Conservation (phyloP, 2,329 filamentous ascomycete genomes). For the Aureobasidium sp. region DNA sequence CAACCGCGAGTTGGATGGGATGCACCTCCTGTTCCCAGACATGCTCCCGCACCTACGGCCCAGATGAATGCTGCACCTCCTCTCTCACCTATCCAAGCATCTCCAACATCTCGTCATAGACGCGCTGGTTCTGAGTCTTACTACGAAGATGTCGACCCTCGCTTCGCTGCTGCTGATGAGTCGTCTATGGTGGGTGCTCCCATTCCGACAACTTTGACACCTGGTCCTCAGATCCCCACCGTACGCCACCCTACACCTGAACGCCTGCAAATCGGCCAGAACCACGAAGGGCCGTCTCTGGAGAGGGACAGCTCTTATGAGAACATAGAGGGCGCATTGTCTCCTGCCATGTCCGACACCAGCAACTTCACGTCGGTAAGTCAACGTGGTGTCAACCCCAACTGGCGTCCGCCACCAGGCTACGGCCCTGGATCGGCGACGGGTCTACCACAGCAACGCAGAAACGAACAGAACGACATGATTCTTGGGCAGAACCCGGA, state of each 20-base stretch:
- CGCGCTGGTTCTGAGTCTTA: conserved; percentile 49
- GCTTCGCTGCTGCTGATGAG: conserved; percentile 56
- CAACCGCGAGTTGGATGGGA: conserved; percentile 40
- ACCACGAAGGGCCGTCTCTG: conserved; percentile 19
- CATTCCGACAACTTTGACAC: conserved; percentile 11
- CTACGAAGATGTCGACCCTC: conserved; percentile 89
- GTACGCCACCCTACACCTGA: conserved; percentile 13
- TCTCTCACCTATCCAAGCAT: conserved; percentile 20
- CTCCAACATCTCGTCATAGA: conserved; percentile 19
- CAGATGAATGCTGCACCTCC: conserved; percentile 18
- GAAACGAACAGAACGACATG: conserved; percentile 53
- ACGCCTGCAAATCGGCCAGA: neutral
- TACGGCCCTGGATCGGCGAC: conserved; percentile 7
- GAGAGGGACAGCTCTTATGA: conserved; percentile 48
- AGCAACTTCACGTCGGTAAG: conserved; percentile 87
- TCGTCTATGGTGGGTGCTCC: conserved; percentile 19
- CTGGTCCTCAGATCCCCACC: conserved; percentile 17
- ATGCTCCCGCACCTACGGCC: conserved; percentile 13
- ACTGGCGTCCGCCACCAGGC: conserved; percentile 58
- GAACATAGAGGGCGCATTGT: conserved; percentile 55
- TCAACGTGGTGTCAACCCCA: conserved; percentile 79
- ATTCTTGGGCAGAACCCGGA: conserved; percentile 76
- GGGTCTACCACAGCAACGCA: conserved; percentile 31
- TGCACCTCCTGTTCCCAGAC: conserved; percentile 11
- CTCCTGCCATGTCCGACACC: conserved; percentile 64